Evolutionary conservation across 345 rosid species (phyloP).

Genomic region (Aquilaria malaccensis): DNA sequence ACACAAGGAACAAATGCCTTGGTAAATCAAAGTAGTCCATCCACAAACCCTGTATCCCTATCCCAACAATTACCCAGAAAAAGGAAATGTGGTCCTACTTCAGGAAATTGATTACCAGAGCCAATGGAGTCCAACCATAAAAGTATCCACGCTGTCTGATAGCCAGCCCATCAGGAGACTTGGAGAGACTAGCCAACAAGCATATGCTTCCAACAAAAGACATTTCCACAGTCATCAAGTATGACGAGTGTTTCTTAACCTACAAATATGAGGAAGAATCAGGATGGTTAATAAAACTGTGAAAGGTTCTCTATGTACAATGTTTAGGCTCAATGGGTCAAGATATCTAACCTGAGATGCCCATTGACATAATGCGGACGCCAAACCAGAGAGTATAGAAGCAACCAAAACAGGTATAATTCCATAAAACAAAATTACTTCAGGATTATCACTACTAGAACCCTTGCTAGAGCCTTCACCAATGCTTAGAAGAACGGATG

Average conservation of each 20-base stretch:
- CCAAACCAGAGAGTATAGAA: constrained; percentile 95
- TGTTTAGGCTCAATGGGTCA: not conserved
- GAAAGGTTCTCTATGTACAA: not conserved
- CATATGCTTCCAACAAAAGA: constrained; percentile 93
- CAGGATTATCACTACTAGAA: constrained; percentile 42
- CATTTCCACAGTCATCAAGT: constrained; percentile 98
- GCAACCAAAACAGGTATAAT: constrained; percentile 91
- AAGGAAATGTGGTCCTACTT: not conserved
- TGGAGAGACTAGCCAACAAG: constrained; percentile 64
- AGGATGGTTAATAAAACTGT: constrained; percentile 4
- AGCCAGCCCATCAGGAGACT: constrained; percentile 98
- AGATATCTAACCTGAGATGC: constrained; percentile 71
- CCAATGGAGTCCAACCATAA: constrained; percentile 90
- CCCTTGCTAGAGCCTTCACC: constrained; percentile 92
- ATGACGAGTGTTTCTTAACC: constrained; percentile 94
- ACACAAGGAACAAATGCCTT: not conserved
- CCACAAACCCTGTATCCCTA: not conserved
- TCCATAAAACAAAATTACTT: constrained; percentile 72
- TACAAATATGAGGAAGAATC: constrained; percentile 19
- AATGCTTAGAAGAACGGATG: constrained; percentile 85
- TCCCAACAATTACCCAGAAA: not conserved
- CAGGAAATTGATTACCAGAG: constrained; percentile 47
- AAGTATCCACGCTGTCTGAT: constrained; percentile 73
- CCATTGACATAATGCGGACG: constrained; percentile 94
- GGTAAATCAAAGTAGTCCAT: not conserved